Percentiles rank a stretch among this genome's conserved stretches.
These are phyloP conservation scores for Ophiosphaerella narmari DNA, from an alignment of 2,329 filamentous ascomycete genomes.

Conservation along the genomic window DNA sequence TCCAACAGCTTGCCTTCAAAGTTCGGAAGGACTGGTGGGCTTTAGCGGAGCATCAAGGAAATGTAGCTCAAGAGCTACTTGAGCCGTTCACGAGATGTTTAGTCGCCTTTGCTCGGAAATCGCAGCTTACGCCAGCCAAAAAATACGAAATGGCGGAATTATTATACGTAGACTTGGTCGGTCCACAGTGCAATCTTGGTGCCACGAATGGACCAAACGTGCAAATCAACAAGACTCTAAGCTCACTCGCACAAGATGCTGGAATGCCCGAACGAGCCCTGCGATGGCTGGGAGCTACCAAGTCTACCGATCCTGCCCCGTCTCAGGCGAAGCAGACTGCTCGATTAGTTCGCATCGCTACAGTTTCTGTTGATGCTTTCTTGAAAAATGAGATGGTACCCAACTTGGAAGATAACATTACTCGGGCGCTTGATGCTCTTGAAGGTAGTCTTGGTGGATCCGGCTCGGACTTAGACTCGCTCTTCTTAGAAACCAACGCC, in stretches of 20 bases:
- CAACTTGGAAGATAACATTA: constrained; percentile 22
- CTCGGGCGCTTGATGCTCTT: constrained; percentile 31
- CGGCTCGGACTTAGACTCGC: constrained; percentile 37
- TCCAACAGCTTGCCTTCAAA: constrained; percentile 68
- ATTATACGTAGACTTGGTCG: constrained; percentile 29
- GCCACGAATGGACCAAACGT: neutral
- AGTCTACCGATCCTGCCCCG: constrained; percentile 8
- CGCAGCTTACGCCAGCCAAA: constrained; percentile 36
- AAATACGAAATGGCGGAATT: constrained; percentile 49
- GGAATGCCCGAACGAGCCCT: constrained; percentile 40
- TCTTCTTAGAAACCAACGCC: constrained; percentile 43
- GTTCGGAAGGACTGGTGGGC: constrained; percentile 69
- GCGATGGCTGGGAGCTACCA: constrained; percentile 31
- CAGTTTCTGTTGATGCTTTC: constrained; percentile 36
- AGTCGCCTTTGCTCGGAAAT: constrained; percentile 63
- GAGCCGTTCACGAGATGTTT: constrained; percentile 68
- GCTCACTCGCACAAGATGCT: constrained; percentile 42
- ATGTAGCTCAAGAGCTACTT: constrained; percentile 68
- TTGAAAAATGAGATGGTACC: constrained; percentile 22
- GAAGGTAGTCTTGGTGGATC: constrained; percentile 38
- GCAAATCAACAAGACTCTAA: constrained; percentile 26
- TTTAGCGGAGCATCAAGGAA: constrained; percentile 63
- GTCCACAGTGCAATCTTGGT: neutral
- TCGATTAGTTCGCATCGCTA: constrained; percentile 32
- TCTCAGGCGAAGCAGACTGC: constrained; percentile 32